These are phyloP conservation scores for Volvariella surrecta DNA, from an alignment of 1,284 basidiomycete genomes.

Conservation along the genomic window DNA sequence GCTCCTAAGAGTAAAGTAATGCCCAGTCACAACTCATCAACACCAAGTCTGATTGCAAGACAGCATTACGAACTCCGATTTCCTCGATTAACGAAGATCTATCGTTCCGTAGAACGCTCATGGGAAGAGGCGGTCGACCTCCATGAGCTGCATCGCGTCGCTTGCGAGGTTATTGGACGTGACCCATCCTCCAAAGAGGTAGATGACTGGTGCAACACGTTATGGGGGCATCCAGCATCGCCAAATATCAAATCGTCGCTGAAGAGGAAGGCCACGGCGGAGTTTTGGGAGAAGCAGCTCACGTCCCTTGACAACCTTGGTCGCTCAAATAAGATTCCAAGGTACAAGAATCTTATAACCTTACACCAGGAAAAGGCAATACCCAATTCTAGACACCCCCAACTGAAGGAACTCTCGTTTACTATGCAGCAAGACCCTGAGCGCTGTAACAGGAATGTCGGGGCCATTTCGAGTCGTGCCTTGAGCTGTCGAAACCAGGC, in stretches of 20 bases:
- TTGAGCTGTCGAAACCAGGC: no score
- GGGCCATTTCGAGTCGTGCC: no score
- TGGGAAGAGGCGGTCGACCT: slow-evolving; percentile 51
- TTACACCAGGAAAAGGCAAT: no score
- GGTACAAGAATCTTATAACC: no score
- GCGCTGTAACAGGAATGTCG: no score
- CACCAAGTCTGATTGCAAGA: slow-evolving; percentile 4
- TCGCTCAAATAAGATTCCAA: no score
- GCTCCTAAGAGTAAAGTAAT: slow-evolving; percentile 44
- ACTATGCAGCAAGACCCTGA: no score
- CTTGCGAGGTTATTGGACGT: slow-evolving; percentile 39
- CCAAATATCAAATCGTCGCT: slow-evolving; percentile 24
- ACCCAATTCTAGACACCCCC: no score
- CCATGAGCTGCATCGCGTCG: slow-evolving; percentile 40
- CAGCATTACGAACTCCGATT: slow-evolving; percentile 80
- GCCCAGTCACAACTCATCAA: slow-evolving; percentile 11
- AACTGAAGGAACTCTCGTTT: no score
- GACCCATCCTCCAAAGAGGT: slow-evolving; percentile 32
- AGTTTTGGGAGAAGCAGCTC: slow-evolving; percentile 27
- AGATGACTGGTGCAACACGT: slow-evolving; percentile 25
- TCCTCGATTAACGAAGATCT: slow-evolving; percentile 66
- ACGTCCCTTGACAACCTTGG: slow-evolving; percentile 4
- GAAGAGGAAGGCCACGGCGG: slow-evolving; percentile 26
- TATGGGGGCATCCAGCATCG: slow-evolving; percentile 31
- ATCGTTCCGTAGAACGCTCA: slow-evolving; percentile 46